Base-by-base conservation (phyloP, 306 rosid genomes). In the Lathyrus oleraceus region DNA sequence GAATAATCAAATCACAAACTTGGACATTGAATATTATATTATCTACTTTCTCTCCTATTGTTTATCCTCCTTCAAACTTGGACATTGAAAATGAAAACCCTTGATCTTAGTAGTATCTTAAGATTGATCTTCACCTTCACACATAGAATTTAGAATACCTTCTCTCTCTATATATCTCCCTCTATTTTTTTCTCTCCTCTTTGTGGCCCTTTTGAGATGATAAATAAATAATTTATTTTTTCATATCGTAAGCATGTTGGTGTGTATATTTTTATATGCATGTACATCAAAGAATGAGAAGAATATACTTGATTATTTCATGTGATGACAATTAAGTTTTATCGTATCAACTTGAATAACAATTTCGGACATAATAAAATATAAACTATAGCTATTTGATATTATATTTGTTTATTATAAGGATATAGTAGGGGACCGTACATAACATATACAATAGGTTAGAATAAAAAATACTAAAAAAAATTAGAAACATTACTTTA, bases 221-320 rank as follows among this genome's bases (percentile, higher is more conserved):
- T 49, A 77, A 77, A 78, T 21, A 54, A 71, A 73, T 80, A 67
- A 42, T 63, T 6, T 63, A 78, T 76, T 76, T 70, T 32, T 43
- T 76, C 64, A 65, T 70, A 72, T 64, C 70, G 49, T 75, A 65
- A 57, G 80, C 66, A 78, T 79, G 80, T 76, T 61, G 69, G 59
- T 36, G 61, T 67, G 51, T 65, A 69, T 79, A 53, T 19, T 40
- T 78, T 72, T 48, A 67, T 66, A 77, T 87, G 83, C 76, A 85
- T 81, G 84, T 70, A 36, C 57, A 70, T 71, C 54, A 77, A 76
- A 73, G 67, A 61, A 85, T 71, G 80, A 62, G 64, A 32, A 81
- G 81, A 75, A 78, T 71, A 84, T 79, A 81, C 81, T 77, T 69
- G 14, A 48, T 69, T 65, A 75, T 73, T 69, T 65, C 91, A 79